Evolutionary conservation across 2,329 filamentous ascomycete genomes (phyloP), one percentile per base, ranked within the genome.

Genomic region (Arthroderma sp.): DNA sequence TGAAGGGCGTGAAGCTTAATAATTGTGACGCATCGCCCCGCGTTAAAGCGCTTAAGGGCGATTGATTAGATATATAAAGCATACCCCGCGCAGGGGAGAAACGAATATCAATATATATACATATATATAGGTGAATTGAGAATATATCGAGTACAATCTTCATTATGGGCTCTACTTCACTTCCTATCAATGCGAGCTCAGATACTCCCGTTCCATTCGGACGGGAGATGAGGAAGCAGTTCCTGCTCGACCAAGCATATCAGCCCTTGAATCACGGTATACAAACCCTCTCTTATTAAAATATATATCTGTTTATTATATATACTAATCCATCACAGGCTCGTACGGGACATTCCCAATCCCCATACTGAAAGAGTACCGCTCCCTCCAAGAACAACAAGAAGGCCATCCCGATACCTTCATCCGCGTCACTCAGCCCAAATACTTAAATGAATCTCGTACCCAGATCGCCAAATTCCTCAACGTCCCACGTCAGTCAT

Each of bases 261-360:
- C 71, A 69, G 42, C 87, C 86, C 57, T 66, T 93, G 43, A 93
- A 93, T 60, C 82, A 93, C 58, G 85, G 83, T 84, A 65, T 52
- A 58, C 48, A 11, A 30, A 8, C 6, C 7, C 29, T n/a, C 9
- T 34, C 15, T 22, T 22, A 22, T 3, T 22, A 22, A 22, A 22
- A 22, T 22, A 22, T 22, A 22, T 22, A 22, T 22, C 15, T 22
- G 15, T 28, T 29, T 32, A 31, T 11, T 40, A 39, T 11, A 22
- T 6, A 9, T 22, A 43, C 29, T 28, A 22, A 22, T 22, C 15
- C 31, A 28, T 33, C 29, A 42, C 42, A 58, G 54, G 86, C 40
- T 93, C 86, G 1, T 94, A 85, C 58, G 88, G 88, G 31, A 80
- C 81, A 1, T 79, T 81, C 54, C 87, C 88, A 3, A 68, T 64